Conservation (phyloP, 2,329 filamentous ascomycete genomes). For the Phaeophleospora eucalypticola region DNA sequence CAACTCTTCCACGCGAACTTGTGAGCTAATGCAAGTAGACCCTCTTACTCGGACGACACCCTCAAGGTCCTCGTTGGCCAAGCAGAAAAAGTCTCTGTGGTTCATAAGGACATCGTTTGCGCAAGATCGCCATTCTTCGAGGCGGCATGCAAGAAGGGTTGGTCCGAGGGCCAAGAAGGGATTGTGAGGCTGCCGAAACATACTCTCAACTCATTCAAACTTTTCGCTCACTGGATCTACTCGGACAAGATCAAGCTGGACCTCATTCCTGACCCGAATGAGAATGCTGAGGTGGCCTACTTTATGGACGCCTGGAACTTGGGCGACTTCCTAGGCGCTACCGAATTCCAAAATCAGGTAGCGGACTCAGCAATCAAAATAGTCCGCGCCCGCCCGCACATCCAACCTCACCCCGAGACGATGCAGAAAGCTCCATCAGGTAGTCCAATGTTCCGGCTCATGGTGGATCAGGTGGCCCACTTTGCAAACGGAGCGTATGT, state of each 20-base stretch:
- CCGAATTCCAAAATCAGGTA: not conserved
- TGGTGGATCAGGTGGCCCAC: not conserved
- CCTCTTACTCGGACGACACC: no score
- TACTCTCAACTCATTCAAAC: conserved; percentile 1
- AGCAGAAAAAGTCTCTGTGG: no score
- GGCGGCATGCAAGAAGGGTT: conserved; percentile 4
- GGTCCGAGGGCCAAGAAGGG: conserved; percentile 5
- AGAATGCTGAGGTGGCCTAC: not conserved
- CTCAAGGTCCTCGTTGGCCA: no score
- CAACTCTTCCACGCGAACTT: no score
- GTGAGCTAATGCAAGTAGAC: no score
- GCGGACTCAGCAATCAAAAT: not conserved
- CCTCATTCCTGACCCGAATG: not conserved
- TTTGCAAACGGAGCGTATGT: not conserved
- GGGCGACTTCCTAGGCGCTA: not conserved
- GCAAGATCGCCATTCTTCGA: conserved; percentile 7
- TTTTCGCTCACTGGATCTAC: conserved; percentile 13
- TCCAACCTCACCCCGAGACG: not conserved
- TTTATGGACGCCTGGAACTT: not conserved
- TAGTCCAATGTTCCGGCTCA: not conserved
- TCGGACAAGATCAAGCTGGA: not conserved
- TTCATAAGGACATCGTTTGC: conserved; percentile 9
- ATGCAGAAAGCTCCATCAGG: not conserved
- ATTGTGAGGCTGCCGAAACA: conserved; percentile 7
- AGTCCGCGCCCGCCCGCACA: not conserved